phyloP scores from a whole-genome alignment of 768 basidiomycete species.

The Punctularia strigosozonata region DNA sequence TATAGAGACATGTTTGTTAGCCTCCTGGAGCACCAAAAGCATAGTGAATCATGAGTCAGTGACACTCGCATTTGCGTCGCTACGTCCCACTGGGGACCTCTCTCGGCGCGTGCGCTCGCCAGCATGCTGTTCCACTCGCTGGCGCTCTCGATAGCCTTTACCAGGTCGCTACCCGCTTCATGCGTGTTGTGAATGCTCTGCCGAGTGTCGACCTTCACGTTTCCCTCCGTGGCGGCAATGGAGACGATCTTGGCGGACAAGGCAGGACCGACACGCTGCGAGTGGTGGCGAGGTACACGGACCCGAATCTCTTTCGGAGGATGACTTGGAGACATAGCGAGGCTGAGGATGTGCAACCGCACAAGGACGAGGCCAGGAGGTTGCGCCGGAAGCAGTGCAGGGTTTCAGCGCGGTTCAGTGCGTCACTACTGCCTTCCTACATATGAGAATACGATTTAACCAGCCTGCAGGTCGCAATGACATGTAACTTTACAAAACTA shows the following conservation, averaged over 20 bases:
- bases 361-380: too few species aligned
- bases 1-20: slow-evolving; percentile 15
- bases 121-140: slow-evolving; percentile 82
- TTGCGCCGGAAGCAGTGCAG: too few species aligned
- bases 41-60: neutral
- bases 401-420: too few species aligned
- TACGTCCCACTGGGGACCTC: slow-evolving; percentile 83
- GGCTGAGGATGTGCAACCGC: slow-evolving; percentile 1
- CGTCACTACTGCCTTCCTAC: too few species aligned
- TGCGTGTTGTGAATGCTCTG: slow-evolving; percentile 57
- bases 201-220: slow-evolving; percentile 41
- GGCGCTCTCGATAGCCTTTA: slow-evolving; percentile 63
- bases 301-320: slow-evolving; percentile 45
- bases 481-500: too few species aligned
- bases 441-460: too few species aligned
- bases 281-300: slow-evolving; percentile 64
- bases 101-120: slow-evolving; percentile 64
- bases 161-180: slow-evolving; percentile 35
- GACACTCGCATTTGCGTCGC: slow-evolving; percentile 70
- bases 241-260: slow-evolving; percentile 46
- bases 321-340: slow-evolving; percentile 48
- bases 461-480: too few species aligned
- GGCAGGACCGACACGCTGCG: slow-evolving; percentile 58
- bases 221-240: slow-evolving; percentile 37
- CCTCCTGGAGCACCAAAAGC: neutral